phyloP scores from a whole-genome alignment of 2,329 filamentous ascomycete species.

The Fusarium zealandicum region DNA sequence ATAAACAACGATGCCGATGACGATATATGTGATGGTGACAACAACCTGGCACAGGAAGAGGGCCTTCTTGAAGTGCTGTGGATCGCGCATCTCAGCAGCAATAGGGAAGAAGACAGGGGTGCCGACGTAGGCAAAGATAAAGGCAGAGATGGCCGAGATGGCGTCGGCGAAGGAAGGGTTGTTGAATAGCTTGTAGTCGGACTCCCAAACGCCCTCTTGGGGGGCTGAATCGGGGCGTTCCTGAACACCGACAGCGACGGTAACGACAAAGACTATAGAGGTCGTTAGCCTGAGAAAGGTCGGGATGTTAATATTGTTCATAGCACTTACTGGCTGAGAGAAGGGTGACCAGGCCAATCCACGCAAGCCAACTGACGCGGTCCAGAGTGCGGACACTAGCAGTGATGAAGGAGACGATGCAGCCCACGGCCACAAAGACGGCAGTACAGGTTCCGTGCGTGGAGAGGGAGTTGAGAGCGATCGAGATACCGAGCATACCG shows the following conservation, averaged over 20 bases:
- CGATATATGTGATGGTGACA: slow-evolving; percentile 44
- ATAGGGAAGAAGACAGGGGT: slow-evolving; percentile 46
- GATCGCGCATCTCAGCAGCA: slow-evolving; percentile 45
- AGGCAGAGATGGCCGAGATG: slow-evolving; percentile 42
- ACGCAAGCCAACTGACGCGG: slow-evolving; percentile 46
- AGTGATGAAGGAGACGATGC: slow-evolving; percentile 41
- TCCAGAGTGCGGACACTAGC: slow-evolving; percentile 45
- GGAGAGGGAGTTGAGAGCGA: slow-evolving; percentile 51
- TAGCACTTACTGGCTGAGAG: slow-evolving; percentile 25
- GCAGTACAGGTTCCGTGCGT: slow-evolving; percentile 50
- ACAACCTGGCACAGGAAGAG: slow-evolving; percentile 39
- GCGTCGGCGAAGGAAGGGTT: slow-evolving; percentile 43
- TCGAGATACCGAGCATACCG: slow-evolving; percentile 46
- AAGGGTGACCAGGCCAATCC: slow-evolving; percentile 36
- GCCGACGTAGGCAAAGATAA: slow-evolving; percentile 49
- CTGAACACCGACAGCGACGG: slow-evolving; percentile 24
- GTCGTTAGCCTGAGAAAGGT: not conserved
- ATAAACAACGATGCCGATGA: slow-evolving; percentile 51
- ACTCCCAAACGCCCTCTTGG: slow-evolving; percentile 33
- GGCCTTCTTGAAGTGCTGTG: slow-evolving; percentile 31
- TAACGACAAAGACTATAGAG: slow-evolving; percentile 25
- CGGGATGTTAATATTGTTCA: too few species aligned
- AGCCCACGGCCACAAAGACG: slow-evolving; percentile 49
- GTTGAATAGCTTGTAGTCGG: slow-evolving; percentile 43
- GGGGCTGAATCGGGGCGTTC: slow-evolving; percentile 27